Base-by-base conservation (phyloP, 306 rosid genomes). In the Argentina anserina region DNA sequence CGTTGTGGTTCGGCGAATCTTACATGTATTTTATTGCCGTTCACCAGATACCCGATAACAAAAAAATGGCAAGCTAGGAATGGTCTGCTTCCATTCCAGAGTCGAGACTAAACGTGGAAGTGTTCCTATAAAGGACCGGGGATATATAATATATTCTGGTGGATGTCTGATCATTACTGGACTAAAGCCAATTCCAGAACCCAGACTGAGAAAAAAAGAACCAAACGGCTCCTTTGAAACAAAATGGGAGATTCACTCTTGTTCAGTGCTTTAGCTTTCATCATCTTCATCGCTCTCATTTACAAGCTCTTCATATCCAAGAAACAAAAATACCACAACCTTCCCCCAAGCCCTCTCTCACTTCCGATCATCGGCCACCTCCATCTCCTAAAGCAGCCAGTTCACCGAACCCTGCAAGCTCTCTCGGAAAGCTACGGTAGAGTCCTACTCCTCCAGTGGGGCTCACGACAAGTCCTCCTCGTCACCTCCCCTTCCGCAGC, bases 281-380 rank as follows among this genome's bases (percentile, higher is more conserved):
- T 50, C 21, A 17, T 52, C 75, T 2, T 68, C 69, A 15, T 68
- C 59, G 21, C 52, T 26, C 17, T 56, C 23, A 4, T 69, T 6
- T 4, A 29, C 52, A 58, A 67, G 26, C 25, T 33, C 31, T 20
- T 14, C 49, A 8, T 9, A 36, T 42, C 13, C 6, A 31, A 40
- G 10, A 28, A 4, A 34, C 55, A 39, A 18, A 59, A 67, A 25
- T 23, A 23, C 41, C 45, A 69, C 13, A 79, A 39, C 33, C 80
- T 70, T 0, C 83, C 86, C 9, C 86, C 82, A 1, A 65, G 80
- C 3, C 86, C 80, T 0, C 79, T 72, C 0, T 56, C 71, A 11
- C 66, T 82, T 2, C 86, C 81, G 0, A 6, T 82, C 14, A 79
- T 82, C 6, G 89, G 89, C 17, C 89, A 85, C 43, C 84, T 85